Percentiles rank a stretch among this genome's conserved stretches.
These are phyloP conservation scores for Paramecium octaurelia DNA, from an alignment of 73 alveolate species.

Conservation along the genomic window DNA sequence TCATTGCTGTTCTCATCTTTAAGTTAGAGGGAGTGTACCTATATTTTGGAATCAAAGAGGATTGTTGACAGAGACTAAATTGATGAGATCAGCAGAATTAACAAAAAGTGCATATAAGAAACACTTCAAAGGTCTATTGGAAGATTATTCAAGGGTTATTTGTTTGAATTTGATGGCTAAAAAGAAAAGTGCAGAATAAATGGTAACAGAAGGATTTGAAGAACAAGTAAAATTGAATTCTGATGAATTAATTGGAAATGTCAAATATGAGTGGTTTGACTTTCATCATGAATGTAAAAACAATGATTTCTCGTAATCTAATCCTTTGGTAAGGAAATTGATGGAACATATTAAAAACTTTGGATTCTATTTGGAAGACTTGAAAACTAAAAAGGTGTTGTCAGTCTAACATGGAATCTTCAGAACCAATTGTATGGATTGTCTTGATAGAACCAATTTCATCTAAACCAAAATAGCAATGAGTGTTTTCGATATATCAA, in stretches of 20 bases:
- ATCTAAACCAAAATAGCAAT: slow-evolving; percentile 85
- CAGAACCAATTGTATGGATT: slow-evolving; percentile 98
- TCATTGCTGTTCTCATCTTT: slow-evolving; percentile 61
- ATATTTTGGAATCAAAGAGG: slow-evolving; percentile 83
- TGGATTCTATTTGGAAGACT: slow-evolving; percentile 3
- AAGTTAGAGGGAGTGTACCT: slow-evolving; percentile 91
- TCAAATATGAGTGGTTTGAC: slow-evolving; percentile 94
- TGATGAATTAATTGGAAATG: not conserved
- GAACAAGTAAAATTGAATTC: not conserved
- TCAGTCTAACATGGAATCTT: slow-evolving; percentile 78
- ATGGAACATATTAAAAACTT: not conserved
- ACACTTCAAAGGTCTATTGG: slow-evolving; percentile 74
- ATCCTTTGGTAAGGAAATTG: slow-evolving; percentile 1
- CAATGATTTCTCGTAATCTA: slow-evolving; percentile 54
- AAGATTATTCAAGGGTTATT: slow-evolving; percentile 73
- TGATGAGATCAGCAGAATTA: slow-evolving; percentile 68
- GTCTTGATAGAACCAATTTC: slow-evolving; percentile 94
- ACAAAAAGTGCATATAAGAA: slow-evolving; percentile 64
- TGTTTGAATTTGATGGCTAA: slow-evolving; percentile 88
- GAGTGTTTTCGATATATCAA: not conserved
- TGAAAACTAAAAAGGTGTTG: slow-evolving; percentile 34
- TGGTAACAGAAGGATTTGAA: slow-evolving; percentile 75
- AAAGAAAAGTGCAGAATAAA: slow-evolving; percentile 80
- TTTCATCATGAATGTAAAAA: slow-evolving; percentile 94
- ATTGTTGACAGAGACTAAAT: slow-evolving; percentile 79